Evolutionary conservation across 2,329 filamentous ascomycete species (phyloP).

Genomic region (Diaporthe capsici): DNA sequence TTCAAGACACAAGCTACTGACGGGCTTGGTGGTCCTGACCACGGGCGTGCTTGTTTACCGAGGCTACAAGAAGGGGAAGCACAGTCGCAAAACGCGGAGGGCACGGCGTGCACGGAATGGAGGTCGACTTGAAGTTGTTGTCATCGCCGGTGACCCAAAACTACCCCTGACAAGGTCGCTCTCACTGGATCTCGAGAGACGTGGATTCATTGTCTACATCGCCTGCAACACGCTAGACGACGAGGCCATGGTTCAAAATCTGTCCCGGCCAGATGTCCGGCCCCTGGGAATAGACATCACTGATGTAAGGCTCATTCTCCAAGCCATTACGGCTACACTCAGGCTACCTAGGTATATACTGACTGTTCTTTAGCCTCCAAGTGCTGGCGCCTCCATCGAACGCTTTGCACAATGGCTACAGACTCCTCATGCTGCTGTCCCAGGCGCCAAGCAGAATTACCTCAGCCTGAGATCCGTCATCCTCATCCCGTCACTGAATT

Average conservation of each 20-base stretch:
- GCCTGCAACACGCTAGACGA: conserved; percentile 90
- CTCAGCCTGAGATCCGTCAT: conserved; percentile 85
- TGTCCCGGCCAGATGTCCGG: conserved; percentile 85
- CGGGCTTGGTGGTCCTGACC: conserved; percentile 78
- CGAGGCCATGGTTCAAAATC: conserved; percentile 81
- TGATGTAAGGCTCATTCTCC: conserved; percentile 69
- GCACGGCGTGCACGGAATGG: conserved; percentile 87
- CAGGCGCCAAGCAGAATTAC: conserved; percentile 81
- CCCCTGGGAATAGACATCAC: conserved; percentile 87
- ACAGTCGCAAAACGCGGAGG: conserved; percentile 77
- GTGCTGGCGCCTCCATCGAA: conserved; percentile 77
- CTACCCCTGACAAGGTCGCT: conserved; percentile 88
- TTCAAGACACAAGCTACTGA: conserved; percentile 78
- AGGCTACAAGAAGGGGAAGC: conserved; percentile 65
- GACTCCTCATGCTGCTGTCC: conserved; percentile 81
- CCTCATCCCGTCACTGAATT: conserved; percentile 84
- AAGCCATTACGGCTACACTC: background rate
- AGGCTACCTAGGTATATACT: background rate
- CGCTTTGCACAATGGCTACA: conserved; percentile 80
- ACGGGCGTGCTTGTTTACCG: conserved; percentile 75
- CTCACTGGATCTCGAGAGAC: conserved; percentile 87
- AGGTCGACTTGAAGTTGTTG: conserved; percentile 86
- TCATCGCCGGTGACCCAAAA: conserved; percentile 89
- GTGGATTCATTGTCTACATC: conserved; percentile 94
- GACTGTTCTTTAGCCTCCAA: conserved; percentile 68